Evolutionary conservation across 768 basidiomycete genomes (phyloP).

Genomic region (Rhizopogon sp.): DNA sequence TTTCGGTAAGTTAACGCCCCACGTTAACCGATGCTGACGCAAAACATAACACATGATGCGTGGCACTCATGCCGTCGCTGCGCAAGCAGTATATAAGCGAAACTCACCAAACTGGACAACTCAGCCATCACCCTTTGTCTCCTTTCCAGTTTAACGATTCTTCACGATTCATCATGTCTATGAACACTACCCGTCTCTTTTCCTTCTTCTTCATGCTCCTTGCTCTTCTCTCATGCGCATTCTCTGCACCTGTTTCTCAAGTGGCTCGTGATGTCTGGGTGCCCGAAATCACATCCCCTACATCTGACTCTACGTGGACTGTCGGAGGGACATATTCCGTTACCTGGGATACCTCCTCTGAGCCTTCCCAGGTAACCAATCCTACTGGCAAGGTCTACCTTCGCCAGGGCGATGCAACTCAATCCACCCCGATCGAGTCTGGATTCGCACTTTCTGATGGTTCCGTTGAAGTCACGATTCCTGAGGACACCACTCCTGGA

Average conservation of each 20-base stretch:
- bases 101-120: background rate
- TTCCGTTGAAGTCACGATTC: conserved; percentile 33
- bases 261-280: conserved; percentile 44
- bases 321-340: conserved; percentile 36
- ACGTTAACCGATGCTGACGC: background rate
- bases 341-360: conserved; percentile 39
- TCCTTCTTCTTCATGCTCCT: conserved; percentile 9
- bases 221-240: conserved; percentile 21
- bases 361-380: conserved; percentile 47
- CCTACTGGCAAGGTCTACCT: conserved; percentile 36
- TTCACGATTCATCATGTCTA: conserved; percentile 8
- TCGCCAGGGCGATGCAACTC: conserved; percentile 27
- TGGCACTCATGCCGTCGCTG: conserved; percentile 4
- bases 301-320: conserved; percentile 32
- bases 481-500: conserved; percentile 29
- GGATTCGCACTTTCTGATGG: conserved; percentile 34
- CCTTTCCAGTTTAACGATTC: conserved; percentile 2
- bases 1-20: background rate
- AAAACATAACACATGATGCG: background rate
- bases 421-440: conserved; percentile 31
- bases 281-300: conserved; percentile 37
- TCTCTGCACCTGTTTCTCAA: conserved; percentile 22
- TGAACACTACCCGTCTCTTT: conserved; percentile 6
- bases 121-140: background rate
- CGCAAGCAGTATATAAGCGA: conserved; percentile 12